Evolutionary conservation across 768 basidiomycete genomes (phyloP).

Genomic region (Pholiota conissans): DNA sequence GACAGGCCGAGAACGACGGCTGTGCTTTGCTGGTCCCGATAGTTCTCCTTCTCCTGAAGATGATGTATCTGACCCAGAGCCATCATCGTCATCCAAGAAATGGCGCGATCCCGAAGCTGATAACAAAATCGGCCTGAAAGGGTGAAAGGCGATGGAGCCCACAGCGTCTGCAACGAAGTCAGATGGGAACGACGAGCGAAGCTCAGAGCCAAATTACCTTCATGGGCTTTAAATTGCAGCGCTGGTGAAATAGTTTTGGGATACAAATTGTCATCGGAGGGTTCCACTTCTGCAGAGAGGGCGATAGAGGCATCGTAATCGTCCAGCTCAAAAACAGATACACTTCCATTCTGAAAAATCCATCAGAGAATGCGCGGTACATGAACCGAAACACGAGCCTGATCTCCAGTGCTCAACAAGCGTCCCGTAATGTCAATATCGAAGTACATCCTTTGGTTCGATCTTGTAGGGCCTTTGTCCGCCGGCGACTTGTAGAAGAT

Average conservation of each 20-base stretch:
- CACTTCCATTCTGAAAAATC: conserved; percentile 48
- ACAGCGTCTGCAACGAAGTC: conserved; percentile 57
- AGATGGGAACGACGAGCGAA: background rate
- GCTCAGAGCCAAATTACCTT: conserved; percentile 36
- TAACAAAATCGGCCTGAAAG: conserved; percentile 53
- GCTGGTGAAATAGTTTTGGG: conserved; percentile 13
- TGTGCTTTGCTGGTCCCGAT: too few species aligned
- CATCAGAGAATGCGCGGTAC: background rate
- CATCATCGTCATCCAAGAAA: conserved; percentile 39
- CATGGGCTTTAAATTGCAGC: conserved; percentile 54
- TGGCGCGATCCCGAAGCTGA: conserved; percentile 81
- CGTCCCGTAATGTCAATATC: conserved; percentile 71
- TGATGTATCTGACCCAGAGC: too few species aligned
- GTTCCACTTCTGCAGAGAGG: background rate
- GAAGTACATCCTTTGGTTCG: conserved; percentile 81
- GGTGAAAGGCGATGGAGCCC: conserved; percentile 75
- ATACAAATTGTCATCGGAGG: background rate
- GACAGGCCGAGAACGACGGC: too few species aligned
- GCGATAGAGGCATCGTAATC: background rate
- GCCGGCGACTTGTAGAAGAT: conserved; percentile 27
- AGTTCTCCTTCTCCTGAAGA: too few species aligned
- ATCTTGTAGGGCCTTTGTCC: conserved; percentile 22
- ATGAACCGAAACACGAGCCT: conserved; percentile 43
- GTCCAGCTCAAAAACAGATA: conserved; percentile 59
- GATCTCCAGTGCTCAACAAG: conserved; percentile 65